A percentile compares a stretch with the other conserved stretches of the same genome.
Conservation (phyloP, 2,329 filamentous ascomycete genomes). For the Epichloe coenophiala region DNA sequence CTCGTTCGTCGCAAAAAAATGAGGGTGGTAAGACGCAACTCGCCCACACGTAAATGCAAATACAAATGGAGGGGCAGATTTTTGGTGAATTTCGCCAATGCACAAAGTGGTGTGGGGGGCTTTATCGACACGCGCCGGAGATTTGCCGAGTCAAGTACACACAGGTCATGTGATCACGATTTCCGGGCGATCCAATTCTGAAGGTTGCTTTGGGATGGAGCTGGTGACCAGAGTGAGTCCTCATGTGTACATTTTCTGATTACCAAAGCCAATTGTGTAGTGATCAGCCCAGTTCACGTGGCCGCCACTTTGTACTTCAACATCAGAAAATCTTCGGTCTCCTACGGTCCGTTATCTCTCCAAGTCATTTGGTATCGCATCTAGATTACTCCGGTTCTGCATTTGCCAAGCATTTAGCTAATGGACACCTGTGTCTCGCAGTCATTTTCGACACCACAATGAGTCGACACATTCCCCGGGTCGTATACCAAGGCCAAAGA, state of each 20-base stretch:
- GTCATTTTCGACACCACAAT: conserved; percentile 9
- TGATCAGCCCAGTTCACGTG: not conserved
- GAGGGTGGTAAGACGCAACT: conserved; percentile 4
- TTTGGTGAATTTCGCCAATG: conserved; percentile 28
- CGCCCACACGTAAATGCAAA: conserved; percentile 9
- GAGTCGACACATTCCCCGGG: conserved; percentile 13
- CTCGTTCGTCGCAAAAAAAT: conserved; percentile 1
- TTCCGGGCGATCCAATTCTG: not conserved
- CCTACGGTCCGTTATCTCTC: not conserved
- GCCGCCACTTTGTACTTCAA: not conserved
- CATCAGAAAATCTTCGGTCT: not conserved
- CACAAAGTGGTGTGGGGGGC: conserved; percentile 23
- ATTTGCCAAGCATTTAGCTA: not conserved
- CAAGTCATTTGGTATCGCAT: not conserved
- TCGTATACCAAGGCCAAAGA: conserved; percentile 11
- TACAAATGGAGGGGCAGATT: conserved; percentile 27
- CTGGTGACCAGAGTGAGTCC: not conserved
- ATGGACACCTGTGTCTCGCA: not conserved
- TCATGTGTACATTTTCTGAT: no score
- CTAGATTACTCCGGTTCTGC: not conserved
- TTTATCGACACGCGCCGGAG: conserved; percentile 15
- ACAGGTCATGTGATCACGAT: conserved; percentile 23
- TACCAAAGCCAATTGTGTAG: not conserved
- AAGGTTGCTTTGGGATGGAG: not conserved
- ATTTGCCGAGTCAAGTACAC: conserved; percentile 16